Conservation (phyloP, 305 asterid species). For the Rubia tinctorum region DNA sequence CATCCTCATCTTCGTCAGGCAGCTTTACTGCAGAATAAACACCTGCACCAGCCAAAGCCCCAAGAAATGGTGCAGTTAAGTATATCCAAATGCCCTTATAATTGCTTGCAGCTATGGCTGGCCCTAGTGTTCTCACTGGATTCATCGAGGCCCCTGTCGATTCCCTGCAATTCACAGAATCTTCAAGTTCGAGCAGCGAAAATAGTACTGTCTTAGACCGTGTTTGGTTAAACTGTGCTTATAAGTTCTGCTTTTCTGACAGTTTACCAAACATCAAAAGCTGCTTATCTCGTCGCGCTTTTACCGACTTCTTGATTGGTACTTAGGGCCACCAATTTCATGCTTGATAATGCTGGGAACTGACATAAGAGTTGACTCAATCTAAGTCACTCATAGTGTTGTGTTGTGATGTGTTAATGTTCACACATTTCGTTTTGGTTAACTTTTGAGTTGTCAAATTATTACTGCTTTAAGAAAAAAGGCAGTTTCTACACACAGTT, state of each 20-base stretch:
- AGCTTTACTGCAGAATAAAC: conserved; percentile 63
- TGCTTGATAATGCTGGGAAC: conserved; percentile 1
- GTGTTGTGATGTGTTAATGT: not conserved
- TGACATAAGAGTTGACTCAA: not conserved
- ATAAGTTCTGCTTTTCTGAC: not conserved
- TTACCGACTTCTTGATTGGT: not conserved
- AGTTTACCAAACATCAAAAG: too few species aligned
- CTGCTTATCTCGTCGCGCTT: not conserved
- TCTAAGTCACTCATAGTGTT: conserved; percentile 10
- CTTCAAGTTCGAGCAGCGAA: not conserved
- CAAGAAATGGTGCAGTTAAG: conserved; percentile 72
- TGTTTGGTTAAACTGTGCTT: not conserved
- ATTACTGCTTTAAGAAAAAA: not conserved
- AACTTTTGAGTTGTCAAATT: conserved; percentile 14
- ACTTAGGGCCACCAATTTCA: not conserved
- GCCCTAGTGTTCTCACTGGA: conserved; percentile 79
- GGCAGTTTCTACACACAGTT: not conserved
- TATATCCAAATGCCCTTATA: conserved; percentile 73
- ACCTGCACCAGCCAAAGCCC: conserved; percentile 75
- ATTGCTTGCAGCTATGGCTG: conserved; percentile 75
- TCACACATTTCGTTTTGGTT: not conserved
- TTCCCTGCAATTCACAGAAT: conserved; percentile 30
- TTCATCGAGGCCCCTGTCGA: conserved; percentile 86
- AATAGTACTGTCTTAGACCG: not conserved
- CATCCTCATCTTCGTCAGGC: conserved; percentile 37